phyloP scores from a whole-genome alignment of 2,329 filamentous ascomycete genomes.

The Periconia macrospinosa region DNA sequence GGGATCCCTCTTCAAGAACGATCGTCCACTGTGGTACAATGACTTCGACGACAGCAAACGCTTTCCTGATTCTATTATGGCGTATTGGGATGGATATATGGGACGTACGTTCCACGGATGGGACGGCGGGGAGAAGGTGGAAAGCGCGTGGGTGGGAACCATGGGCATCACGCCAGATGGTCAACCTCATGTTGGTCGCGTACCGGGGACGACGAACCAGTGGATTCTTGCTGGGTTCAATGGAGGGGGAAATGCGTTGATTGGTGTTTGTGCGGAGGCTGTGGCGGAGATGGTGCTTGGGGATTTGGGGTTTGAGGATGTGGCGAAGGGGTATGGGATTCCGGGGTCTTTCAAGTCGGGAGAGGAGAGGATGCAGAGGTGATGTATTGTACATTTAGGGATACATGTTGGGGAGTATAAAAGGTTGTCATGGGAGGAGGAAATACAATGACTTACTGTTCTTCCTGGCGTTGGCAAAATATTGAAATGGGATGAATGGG shows the following conservation, averaged over 20 bases:
- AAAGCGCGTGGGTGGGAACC: slow-evolving; percentile 50
- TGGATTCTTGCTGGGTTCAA: slow-evolving; percentile 55
- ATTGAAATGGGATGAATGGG: no score
- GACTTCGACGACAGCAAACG: slow-evolving; percentile 50
- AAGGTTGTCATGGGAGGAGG: no score
- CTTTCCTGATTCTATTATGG: slow-evolving; percentile 44
- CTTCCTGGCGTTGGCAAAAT: no score
- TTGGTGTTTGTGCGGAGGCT: slow-evolving; percentile 47
- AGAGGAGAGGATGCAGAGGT: slow-evolving; percentile 21
- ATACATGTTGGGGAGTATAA: no score
- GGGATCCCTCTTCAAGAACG: slow-evolving; percentile 33
- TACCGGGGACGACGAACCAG: slow-evolving; percentile 46
- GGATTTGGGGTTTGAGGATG: slow-evolving; percentile 34
- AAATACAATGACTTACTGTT: no score
- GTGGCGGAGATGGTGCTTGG: slow-evolving; percentile 46
- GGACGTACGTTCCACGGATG: slow-evolving; percentile 53
- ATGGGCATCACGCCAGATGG: slow-evolving; percentile 45
- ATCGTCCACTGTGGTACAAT: slow-evolving; percentile 48
- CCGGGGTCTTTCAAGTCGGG: slow-evolving; percentile 43
- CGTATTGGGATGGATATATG: slow-evolving; percentile 55
- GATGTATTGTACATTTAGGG: not conserved
- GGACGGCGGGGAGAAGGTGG: slow-evolving; percentile 45
- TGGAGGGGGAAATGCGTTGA: slow-evolving; percentile 56
- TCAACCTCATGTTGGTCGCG: slow-evolving; percentile 47
- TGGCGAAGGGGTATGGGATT: slow-evolving; percentile 30